Conservation (phyloP, 139 green algal species). For the Chlamydomonas sp. region DNA sequence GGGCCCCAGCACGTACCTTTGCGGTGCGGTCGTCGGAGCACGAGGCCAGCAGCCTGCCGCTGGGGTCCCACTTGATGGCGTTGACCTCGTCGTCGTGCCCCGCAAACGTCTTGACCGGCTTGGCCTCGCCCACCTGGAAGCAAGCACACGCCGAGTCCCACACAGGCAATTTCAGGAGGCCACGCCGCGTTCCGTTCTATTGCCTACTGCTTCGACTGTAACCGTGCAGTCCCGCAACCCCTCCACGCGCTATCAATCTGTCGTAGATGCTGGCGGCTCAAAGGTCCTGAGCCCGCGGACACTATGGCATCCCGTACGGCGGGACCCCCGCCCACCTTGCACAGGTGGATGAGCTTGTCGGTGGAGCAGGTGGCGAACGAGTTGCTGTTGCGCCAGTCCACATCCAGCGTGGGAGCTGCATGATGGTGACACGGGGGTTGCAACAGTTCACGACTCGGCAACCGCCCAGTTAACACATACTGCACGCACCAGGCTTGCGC, state of each 20-base stretch:
- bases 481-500: too few relatives aligned
- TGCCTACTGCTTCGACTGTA: neutral
- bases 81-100: slow-evolving; percentile 94
- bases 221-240: too few relatives aligned
- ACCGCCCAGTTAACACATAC: too few relatives aligned
- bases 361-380: slow-evolving; percentile 92
- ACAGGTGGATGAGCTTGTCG: slow-evolving; percentile 90
- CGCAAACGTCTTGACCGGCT: slow-evolving; percentile 77
- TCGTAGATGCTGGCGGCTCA: too few relatives aligned
- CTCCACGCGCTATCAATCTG: too few relatives aligned
- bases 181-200: neutral
- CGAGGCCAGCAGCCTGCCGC: slow-evolving; percentile 85
- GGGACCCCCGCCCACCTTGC: slow-evolving; percentile 73
- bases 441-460: too few relatives aligned
- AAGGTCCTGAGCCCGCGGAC: too few relatives aligned
- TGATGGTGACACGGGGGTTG: too few relatives aligned
- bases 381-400: slow-evolving; percentile 92
- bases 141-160: neutral
- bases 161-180: too few relatives aligned
- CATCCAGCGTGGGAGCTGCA: slow-evolving; percentile 86
- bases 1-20: slow-evolving; percentile 74
- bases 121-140: slow-evolving; percentile 17
- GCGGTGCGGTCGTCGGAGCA: slow-evolving; percentile 89
- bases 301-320: neutral
- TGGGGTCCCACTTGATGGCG: slow-evolving; percentile 72